A percentile compares a stretch with the other conserved stretches of the same genome.
Evolutionary conservation across 1,139 yeast genomes (phyloP).

Genomic region (Arxiozyma telluris): DNA sequence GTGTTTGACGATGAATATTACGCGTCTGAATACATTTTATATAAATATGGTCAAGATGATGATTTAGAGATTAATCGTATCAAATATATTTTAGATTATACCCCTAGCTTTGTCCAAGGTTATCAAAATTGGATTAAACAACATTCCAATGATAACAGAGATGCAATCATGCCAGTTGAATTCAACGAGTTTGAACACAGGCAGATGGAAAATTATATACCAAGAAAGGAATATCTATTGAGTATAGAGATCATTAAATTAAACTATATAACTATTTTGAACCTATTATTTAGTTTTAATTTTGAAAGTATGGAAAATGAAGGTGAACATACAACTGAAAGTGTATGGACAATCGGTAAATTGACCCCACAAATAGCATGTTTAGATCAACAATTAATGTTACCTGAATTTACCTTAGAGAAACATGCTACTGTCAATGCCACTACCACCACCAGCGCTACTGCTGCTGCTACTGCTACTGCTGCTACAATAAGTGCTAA

Average conservation of each 20-base stretch:
- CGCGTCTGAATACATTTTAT: conserved; percentile 71
- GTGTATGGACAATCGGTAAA: conserved; percentile 91
- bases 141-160: conserved; percentile 24
- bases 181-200: conserved; percentile 56
- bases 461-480: too few relatives aligned
- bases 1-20: conserved; percentile 86
- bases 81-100: conserved; percentile 46
- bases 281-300: conserved; percentile 60
- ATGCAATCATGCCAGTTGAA: conserved; percentile 32
- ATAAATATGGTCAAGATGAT: conserved; percentile 44
- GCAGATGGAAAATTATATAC: conserved; percentile 52
- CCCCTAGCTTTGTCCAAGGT: conserved; percentile 39
- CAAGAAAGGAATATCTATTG: conserved; percentile 52
- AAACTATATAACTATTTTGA: conserved; percentile 51
- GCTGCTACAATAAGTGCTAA: background rate
- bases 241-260: conserved; percentile 38
- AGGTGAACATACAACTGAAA: conserved; percentile 77
- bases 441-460: too few relatives aligned
- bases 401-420: conserved; percentile 24
- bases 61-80: conserved; percentile 43
- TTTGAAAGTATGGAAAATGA: conserved; percentile 68
- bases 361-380: conserved; percentile 67
- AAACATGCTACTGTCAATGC: background rate
- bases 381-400: conserved; percentile 50
- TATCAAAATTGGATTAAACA: conserved; percentile 44